Evolutionary conservation across 164 flowering plant genomes (phyloP), one percentile per base, ranked within the genome.

Genomic region (Tetrastigma voinierianum): DNA sequence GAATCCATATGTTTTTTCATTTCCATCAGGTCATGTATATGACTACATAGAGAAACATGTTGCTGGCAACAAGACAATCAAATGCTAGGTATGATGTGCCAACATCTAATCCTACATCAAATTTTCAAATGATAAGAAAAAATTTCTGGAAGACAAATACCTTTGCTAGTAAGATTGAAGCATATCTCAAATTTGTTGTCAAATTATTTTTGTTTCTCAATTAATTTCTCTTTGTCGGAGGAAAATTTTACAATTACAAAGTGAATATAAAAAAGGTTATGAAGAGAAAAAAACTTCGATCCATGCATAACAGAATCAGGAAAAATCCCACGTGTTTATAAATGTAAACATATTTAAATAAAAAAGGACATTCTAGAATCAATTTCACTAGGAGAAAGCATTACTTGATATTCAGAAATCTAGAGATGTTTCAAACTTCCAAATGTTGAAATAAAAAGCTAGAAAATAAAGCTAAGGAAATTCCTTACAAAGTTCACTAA

Each of bases 111-210:
- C n/a, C n/a, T n/a, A n/a, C n/a, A n/a, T n/a, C n/a, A n/a, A n/a
- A n/a, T n/a, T n/a, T n/a, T 44, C 46, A n/a, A 51, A 51, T 51
- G 55, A 51, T n/a, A 16, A 55, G 13, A 53, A 15, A 17, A 1
- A n/a, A n/a, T n/a, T n/a, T 57, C 25, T 21, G 20, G 59, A 21
- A 70, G 57, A 14, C 23, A 9, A 23, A 63, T 86, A 94, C 98
- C 97, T n/a, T 90, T 84, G 59, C 72, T 81, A 24, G 82, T 75
- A 62, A 84, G 49, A 65, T 80, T 76, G 74, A 87, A 95, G 72
- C 71, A 68, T 92, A 94, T n/a, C n/a, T n/a, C n/a, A n/a, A n/a
- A n/a, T n/a, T n/a, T n/a, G n/a, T n/a, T n/a, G n/a, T n/a, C n/a
- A 79, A 92, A 92, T 43, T 82, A 85, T 32, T 61, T 69, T 74